Base-by-base conservation (phyloP, 192 early-diverging fungal genomes). In the Coemansia sp. region DNA sequence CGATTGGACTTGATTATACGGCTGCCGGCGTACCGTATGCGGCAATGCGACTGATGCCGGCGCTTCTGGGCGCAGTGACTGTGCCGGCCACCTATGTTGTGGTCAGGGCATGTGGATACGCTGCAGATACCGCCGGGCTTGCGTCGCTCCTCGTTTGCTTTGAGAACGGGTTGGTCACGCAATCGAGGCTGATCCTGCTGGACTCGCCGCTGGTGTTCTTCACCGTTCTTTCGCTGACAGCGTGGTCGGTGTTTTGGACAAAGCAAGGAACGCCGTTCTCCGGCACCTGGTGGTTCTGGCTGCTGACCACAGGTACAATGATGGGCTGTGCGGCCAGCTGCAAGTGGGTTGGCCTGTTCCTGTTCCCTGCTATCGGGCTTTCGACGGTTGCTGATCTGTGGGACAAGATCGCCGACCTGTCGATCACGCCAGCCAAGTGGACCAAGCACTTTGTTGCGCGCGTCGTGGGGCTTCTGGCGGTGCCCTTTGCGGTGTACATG, bases 321-420 rank as follows among this genome's bases (percentile, higher is more conserved):
- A 74, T 98, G 62, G 94, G 92, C 0, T 82, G 86, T 33, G 81
- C 87, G 5, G 72, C 81, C 8, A 89, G 96, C 64, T 87, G 90
- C 72, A 98, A 98, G 68, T 94, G 92, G 93, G 95, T 97, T 10
- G 97, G 95, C 2, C 76, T 98, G 40, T 94, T 99, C 59, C 88
- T 91, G 3, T 85, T 98, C 65, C 91, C 89, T 6, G 79, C 89
- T 17, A 83, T 99, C 54, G 95, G 95, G 6, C 75, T 91, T 22
- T 92, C 94, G 27, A 91, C 90, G 0, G 55, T 94, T 45, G 75
- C 84, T 23, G 92, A 97, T 45, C 77, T 98, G 28, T 99, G 97
- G 97, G 76, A 87, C 45, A 79, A 97, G 41, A 84, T 94, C 59
- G 92, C 92, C 45, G 84, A 91, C 67, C 71, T 82, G 48, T 79